A percentile compares a stretch with the other conserved stretches of the same genome.
These are phyloP conservation scores for Suillus placidus DNA, from an alignment of 768 basidiomycete species.

Conservation along the genomic window DNA sequence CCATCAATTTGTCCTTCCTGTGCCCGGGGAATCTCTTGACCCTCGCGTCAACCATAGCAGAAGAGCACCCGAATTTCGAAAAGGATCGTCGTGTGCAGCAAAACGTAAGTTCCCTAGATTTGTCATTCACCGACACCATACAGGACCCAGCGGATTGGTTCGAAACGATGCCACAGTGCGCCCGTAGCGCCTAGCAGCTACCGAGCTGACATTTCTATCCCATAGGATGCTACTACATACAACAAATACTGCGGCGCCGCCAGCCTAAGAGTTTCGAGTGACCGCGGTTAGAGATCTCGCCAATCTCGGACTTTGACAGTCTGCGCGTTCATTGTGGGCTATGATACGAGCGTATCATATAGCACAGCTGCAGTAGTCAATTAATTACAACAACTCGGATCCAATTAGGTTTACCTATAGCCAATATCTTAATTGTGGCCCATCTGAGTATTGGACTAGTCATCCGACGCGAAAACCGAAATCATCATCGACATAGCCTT, in stretches of 20 bases:
- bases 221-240: background rate
- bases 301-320: background rate
- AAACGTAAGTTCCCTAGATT: background rate
- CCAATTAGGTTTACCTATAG: background rate
- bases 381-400: background rate
- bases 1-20: background rate
- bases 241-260: background rate
- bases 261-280: slow-evolving; percentile 2
- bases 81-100: background rate
- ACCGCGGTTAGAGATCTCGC: too few relatives aligned
- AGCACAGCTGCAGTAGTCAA: background rate
- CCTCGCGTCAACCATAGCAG: background rate
- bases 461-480: background rate
- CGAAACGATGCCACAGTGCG: background rate
- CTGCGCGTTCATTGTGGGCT: background rate
- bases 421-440: background rate
- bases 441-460: background rate
- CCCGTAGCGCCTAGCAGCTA: background rate
- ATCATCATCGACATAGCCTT: background rate
- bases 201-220: background rate
- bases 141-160: background rate
- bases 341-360: background rate
- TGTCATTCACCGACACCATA: background rate
- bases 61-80: background rate
- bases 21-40: background rate